These are phyloP conservation scores for Rhodotorula toruloides DNA, from an alignment of 768 basidiomycete genomes.

Conservation along the genomic window DNA sequence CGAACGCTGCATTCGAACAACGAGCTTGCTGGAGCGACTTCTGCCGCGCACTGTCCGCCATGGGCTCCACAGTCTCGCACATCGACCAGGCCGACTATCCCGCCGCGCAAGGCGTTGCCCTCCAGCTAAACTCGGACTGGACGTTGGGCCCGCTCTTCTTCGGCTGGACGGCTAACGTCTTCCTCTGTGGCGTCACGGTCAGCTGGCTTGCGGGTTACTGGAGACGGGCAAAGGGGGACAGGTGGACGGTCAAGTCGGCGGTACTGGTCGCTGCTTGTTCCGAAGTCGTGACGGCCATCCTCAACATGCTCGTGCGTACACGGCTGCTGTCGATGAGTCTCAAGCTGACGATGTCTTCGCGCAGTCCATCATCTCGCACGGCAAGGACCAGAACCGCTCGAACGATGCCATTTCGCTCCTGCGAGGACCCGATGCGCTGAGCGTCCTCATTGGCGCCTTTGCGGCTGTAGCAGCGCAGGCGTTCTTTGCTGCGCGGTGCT, in stretches of 20 bases:
- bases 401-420: neutral
- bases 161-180: neutral
- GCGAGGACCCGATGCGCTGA: neutral
- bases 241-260: neutral
- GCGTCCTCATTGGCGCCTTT: neutral
- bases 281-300: neutral
- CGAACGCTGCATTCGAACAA: too few relatives aligned
- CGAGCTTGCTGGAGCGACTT: too few relatives aligned
- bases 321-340: neutral
- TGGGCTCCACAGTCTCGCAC: neutral
- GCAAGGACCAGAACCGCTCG: slow-evolving; percentile 4
- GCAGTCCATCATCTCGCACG: neutral
- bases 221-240: neutral
- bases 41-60: too few relatives aligned
- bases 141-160: neutral
- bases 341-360: neutral
- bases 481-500: neutral
- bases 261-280: neutral
- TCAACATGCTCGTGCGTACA: neutral
- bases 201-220: neutral
- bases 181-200: neutral
- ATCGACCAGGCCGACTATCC: slow-evolving; percentile 1
- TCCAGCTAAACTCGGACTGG: neutral
- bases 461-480: neutral
- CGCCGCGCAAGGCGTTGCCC: neutral